phyloP scores from a whole-genome alignment of 108 stramenopile species.

The Skeletonema marinoi region DNA sequence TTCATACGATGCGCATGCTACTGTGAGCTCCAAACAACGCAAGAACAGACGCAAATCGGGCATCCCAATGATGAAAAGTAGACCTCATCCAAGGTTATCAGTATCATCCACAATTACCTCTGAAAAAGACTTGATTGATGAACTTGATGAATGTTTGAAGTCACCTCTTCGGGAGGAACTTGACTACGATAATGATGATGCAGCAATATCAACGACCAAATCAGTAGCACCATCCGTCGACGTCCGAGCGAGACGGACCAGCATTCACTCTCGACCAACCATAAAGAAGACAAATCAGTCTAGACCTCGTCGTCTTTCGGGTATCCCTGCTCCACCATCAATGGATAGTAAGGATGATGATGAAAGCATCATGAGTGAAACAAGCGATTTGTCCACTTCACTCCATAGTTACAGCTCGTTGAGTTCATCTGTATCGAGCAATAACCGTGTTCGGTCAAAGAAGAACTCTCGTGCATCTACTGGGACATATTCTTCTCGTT shows the following conservation, averaged over 20 bases:
- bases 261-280: constrained; percentile 1
- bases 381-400: constrained; percentile 41
- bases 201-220: neutral
- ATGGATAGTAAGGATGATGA: constrained; percentile 16
- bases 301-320: neutral
- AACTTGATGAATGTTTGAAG: constrained; percentile 1
- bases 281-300: constrained; percentile 6
- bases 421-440: constrained; percentile 1
- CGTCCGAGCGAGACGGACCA: neutral
- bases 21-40: neutral
- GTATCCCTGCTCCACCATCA: neutral
- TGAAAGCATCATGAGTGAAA: constrained; percentile 22
- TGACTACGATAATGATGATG: neutral
- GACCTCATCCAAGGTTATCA: neutral
- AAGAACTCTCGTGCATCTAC: constrained; percentile 8
- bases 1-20: neutral
- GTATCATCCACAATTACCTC: neutral
- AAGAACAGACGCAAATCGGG: neutral
- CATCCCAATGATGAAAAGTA: neutral
- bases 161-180: neutral
- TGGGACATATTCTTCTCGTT: neutral
- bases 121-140: neutral
- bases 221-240: neutral
- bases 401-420: constrained; percentile 24
- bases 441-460: neutral